Base-by-base conservation (phyloP, 345 rosid species). In the Populus nigra region DNA sequence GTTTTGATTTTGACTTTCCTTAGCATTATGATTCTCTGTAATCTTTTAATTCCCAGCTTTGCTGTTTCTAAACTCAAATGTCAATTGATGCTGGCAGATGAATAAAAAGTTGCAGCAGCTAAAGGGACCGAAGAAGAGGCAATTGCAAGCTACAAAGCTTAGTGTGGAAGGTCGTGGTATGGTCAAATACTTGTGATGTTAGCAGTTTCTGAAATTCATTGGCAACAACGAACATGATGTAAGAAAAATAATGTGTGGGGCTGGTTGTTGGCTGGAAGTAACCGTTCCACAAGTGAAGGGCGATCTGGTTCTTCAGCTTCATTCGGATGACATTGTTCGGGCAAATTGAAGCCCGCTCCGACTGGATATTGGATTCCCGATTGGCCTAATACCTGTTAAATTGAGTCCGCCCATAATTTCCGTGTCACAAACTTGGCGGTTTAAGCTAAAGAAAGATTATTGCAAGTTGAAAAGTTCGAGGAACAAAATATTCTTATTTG, bases 111-210 rank as follows among this genome's bases (percentile, higher is more conserved):
- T 96, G 86, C 99, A 93, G 85, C 98, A 93, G 89, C 89, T 96
- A 77, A 96, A 96, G 83, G 96, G 93, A 73, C 93, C 97, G 7
- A 93, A 94, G 84, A 96, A 96, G 96, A 91, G 88, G 93, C 83
- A 87, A 78, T 78, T 93, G 73, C 99, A 96, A 82, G 99, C 99
- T 17, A 88, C 99, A 10, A 96, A 87, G 72, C 88, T 96, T 67
- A 92, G 98, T 7, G 97, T 92, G 55, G 99, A 96, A 86, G 98
- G 99, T 69, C 94, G 98, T 66, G 99, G 99, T 31, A 96, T 96
- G 99, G 78, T 89, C 57, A 96, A 96, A 78, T 96, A 96, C 87
- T 88, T 96, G 78, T 93, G 74, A 81, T n/a, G 36, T 38, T 41
- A 35, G 45, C 41, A 13, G 18, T 43, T 36, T 29, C 71, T 18